Percentiles rank a stretch among this genome's conserved stretches.
These are phyloP conservation scores for Williopsis jadinii DNA, from an alignment of 1,139 yeast species.

Conservation along the genomic window DNA sequence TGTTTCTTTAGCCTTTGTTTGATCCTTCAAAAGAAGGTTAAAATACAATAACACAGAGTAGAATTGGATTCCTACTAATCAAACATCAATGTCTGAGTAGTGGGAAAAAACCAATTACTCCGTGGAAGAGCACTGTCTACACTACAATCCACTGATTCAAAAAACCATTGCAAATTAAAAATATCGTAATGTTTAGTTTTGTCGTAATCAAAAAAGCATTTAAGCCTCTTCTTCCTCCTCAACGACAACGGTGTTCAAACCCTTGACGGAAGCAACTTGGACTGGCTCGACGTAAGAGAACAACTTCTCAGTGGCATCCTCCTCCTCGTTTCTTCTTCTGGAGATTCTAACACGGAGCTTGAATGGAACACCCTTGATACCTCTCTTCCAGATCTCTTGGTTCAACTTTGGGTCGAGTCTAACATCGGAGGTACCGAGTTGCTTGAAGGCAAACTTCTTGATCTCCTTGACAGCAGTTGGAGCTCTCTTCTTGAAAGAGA, in stretches of 20 bases:
- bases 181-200: background rate
- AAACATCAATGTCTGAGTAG: background rate
- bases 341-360: conserved; percentile 99
- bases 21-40: background rate
- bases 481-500: conserved; percentile 99
- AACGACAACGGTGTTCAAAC: conserved; percentile 96
- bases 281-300: conserved; percentile 98
- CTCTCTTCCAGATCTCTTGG: conserved; percentile 99
- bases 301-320: conserved; percentile 97
- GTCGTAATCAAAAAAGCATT: conserved; percentile 1
- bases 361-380: conserved; percentile 98
- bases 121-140: conserved; percentile 5
- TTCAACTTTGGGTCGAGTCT: conserved; percentile 98
- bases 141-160: conserved; percentile 3
- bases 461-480: conserved; percentile 99
- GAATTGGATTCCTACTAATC: conserved; percentile 1
- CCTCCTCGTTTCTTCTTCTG: conserved; percentile 99
- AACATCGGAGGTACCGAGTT: conserved; percentile 99
- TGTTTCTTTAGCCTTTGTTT: no score
- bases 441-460: conserved; percentile 96
- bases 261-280: conserved; percentile 90
- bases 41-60: no score
- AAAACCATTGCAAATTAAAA: conserved; percentile 9
- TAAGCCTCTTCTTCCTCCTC: conserved; percentile 65
- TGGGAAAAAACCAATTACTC: conserved; percentile 3